A percentile compares a stretch with the other conserved stretches of the same genome.
Conservation (phyloP, 2,329 filamentous ascomycete species). For the Phialophora macrospora region DNA sequence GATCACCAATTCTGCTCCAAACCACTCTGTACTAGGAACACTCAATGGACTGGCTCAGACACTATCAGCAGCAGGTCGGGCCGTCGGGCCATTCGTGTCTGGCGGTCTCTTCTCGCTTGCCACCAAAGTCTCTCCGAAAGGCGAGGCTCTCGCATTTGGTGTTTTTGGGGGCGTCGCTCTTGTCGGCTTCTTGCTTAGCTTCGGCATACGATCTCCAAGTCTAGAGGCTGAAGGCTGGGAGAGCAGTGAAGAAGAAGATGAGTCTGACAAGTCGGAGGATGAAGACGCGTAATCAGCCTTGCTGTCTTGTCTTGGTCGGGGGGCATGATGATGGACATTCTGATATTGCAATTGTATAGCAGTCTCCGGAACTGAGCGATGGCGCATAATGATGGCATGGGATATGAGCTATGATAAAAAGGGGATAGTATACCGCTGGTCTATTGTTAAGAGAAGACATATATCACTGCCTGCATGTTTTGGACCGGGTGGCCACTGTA, state of each 20-base stretch:
- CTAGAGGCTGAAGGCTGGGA: conserved; percentile 64
- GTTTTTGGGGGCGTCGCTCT: conserved; percentile 84
- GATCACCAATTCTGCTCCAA: conserved; percentile 93
- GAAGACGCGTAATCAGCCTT: conserved; percentile 44
- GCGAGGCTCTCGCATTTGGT: conserved; percentile 83
- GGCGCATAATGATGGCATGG: conserved; percentile 20
- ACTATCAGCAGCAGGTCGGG: conserved; percentile 85
- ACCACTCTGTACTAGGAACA: conserved; percentile 81
- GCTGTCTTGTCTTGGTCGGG: background rate
- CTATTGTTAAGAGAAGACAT: background rate
- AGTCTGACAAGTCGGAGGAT: conserved; percentile 53
- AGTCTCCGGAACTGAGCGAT: conserved; percentile 21
- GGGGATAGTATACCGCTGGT: background rate
- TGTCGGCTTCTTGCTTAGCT: conserved; percentile 77
- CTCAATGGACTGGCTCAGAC: conserved; percentile 95
- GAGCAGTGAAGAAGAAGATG: conserved; percentile 17
- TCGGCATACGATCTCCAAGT: conserved; percentile 71
- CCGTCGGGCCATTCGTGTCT: conserved; percentile 84
- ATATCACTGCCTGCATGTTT: background rate
- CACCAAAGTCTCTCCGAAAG: conserved; percentile 73
- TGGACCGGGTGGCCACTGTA: background rate
- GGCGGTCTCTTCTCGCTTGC: conserved; percentile 84
- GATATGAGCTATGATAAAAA: conserved; percentile 7
- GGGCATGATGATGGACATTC: background rate
- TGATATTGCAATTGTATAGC: conserved; percentile 6